These are phyloP conservation scores for Colletotrichum nymphaeae DNA, from an alignment of 2,329 filamentous ascomycete species.

Conservation along the genomic window DNA sequence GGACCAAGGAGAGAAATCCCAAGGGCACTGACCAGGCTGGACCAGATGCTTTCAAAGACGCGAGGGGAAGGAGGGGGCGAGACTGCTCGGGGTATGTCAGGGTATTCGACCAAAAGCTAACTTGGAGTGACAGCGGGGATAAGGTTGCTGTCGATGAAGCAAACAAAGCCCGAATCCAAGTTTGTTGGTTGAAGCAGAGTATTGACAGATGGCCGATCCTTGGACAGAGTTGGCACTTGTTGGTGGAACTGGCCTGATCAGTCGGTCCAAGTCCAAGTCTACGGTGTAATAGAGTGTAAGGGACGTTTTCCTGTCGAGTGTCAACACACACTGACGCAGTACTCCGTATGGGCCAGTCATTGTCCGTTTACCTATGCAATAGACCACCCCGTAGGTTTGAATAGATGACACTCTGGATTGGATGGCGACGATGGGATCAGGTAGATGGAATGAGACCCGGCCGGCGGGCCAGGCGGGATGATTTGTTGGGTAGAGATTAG, in stretches of 20 bases:
- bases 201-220: slow-evolving; percentile 17
- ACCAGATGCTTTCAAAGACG: neutral
- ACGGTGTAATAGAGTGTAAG: neutral
- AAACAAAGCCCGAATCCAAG: slow-evolving; percentile 5
- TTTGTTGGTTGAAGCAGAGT: neutral
- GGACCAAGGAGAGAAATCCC: neutral
- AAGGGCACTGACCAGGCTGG: neutral
- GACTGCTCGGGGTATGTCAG: slow-evolving; percentile 3
- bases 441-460: neutral
- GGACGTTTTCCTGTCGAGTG: neutral
- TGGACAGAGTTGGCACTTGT: slow-evolving; percentile 2
- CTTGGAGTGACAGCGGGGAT: slow-evolving; percentile 16
- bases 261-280: neutral
- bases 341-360: neutral
- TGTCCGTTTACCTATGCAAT: too few relatives aligned
- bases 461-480: neutral
- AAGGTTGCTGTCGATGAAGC: slow-evolving; percentile 24
- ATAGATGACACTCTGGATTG: too few relatives aligned
- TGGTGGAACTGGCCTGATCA: slow-evolving; percentile 10
- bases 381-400: too few relatives aligned
- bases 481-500: neutral
- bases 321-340: neutral
- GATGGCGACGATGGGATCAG: too few relatives aligned
- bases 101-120: slow-evolving; percentile 2
- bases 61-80: slow-evolving; percentile 1